Base-by-base conservation (phyloP, 805 yeast species). In the Metschnikowia kofuensis region DNA sequence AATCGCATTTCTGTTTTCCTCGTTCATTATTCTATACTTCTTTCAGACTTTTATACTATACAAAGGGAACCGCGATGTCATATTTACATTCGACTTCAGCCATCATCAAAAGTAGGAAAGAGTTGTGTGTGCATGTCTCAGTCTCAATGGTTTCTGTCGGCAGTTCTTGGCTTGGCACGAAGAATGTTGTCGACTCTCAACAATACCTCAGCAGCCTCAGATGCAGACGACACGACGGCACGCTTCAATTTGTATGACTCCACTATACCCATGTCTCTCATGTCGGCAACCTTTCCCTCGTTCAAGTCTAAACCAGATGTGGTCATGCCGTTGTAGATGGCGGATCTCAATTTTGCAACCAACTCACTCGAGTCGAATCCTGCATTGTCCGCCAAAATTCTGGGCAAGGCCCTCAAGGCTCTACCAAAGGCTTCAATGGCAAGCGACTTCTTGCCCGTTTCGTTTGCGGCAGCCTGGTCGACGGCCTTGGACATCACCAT, bases 191-290 rank as follows among this genome's bases (percentile, higher is more conserved):
- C 99, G 38, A 94, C 99, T 66, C 99, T 83, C 62, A 94, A 74
- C 57, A 94, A 78, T 42, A 94, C 91, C 74, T 94, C 98, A 6
- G 98, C 95, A 31, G 99, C 99, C 74, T 94, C 99, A n/a, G 96
- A 78, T 6, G 99, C 98, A 41, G 95, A 85, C 12, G 90, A 81
- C 14, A 94, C 97, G 13, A 95, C 99, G 2, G 97, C 96, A 55
- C 82, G 78, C 73, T 94, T 94, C 67, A 94, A 79, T 70, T 91
- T 92, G 71, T 79, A 94, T 55, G 95, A 84, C 72, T 94, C 99
- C 45, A 94, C 90, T 58, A 92, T 81, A 21, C 98, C 99, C 58
- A 85, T 70, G 53, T 90, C 94, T 67, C 96, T 82, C 95, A 94
- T 92, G 67, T 94, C 99, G 12, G 90, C 96, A 53, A 94, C 84